Evolutionary conservation across 108 stramenopile genomes (phyloP), one percentile per base, ranked within the genome.

Genomic region (Asterionellopsis glacialis): DNA sequence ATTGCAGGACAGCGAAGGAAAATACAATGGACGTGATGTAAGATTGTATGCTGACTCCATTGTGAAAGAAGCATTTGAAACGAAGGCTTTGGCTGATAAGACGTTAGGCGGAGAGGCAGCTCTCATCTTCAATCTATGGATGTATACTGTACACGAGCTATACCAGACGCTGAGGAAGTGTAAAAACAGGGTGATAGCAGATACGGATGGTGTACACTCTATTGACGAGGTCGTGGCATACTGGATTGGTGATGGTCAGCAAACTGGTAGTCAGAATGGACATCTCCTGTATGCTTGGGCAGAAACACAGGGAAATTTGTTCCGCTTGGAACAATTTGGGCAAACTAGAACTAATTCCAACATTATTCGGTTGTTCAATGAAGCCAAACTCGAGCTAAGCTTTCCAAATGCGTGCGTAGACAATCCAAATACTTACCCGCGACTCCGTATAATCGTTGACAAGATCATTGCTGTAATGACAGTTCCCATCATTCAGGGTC

Each of bases 221-320:
- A 82, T 88, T 27, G 88, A 90, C 58, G 84, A 81, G 38, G 91
- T 81, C 5, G 88, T 84, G 6, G 88, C 88, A 1, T 90, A 86
- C 55, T 89, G 86, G 87, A 87, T 93, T 59, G 91, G 91, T 11
- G 88, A 88, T 65, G 84, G 81, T 27, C 81, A 87, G 61, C 50
- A 67, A 11, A 81, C 87, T 25, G 88, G 84, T 27, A 73, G 80
- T 42, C 63, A 79, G 24, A 66, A 76, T n/a, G 91, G 88, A 11
- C 86, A 90, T 45, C 70, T 87, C 13, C 57, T 93, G 12, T 90
- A 93, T 63, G 82, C 84, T 7, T 67, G 89, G 33, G 79, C 91
- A 39, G 88, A 93, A 63, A 54, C 59, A 26, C 65, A 76, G 56
- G 84, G 77, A 9, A 80, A 74, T 10, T 60, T 71, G 22, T 93